Conservation (phyloP, 306 rosid species). For the Vicia sativa region DNA sequence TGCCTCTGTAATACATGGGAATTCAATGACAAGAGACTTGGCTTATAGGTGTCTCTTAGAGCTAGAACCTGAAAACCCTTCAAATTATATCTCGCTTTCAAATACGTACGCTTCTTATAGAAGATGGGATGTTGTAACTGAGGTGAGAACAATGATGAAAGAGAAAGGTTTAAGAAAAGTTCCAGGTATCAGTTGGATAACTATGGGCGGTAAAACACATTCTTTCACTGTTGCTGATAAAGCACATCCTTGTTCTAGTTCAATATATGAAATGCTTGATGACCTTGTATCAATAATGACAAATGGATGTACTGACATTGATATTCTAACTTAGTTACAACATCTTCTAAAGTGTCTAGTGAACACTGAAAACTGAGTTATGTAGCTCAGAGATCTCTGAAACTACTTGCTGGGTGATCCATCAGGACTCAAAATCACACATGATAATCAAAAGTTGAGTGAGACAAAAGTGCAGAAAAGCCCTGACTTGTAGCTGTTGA, state of each 20-base stretch:
- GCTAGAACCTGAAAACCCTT: conserved; percentile 73
- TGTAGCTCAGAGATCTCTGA: conserved; percentile 10
- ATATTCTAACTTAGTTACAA: conserved; percentile 34
- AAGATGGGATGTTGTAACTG: too few species aligned
- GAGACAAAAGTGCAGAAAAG: neutral
- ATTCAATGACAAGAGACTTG: conserved; percentile 52
- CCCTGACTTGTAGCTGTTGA: neutral
- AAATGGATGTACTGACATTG: conserved; percentile 46
- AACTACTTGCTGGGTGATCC: conserved; percentile 6
- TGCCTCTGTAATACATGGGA: conserved; percentile 66
- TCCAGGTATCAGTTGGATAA: too few species aligned
- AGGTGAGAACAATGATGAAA: too few species aligned
- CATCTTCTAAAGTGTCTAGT: conserved; percentile 22
- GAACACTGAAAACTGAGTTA: conserved; percentile 10
- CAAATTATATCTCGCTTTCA: conserved; percentile 73
- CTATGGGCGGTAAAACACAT: too few species aligned
- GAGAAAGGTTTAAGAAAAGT: too few species aligned
- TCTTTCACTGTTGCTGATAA: too few species aligned
- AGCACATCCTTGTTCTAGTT: too few species aligned
- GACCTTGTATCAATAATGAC: conserved; percentile 59
- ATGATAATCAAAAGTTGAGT: neutral
- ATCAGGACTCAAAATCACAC: conserved; percentile 17
- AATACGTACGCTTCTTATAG: conserved; percentile 35
- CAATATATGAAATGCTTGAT: conserved; percentile 38
- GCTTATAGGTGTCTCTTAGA: conserved; percentile 45